A percentile compares a stretch with the other conserved stretches of the same genome.
Conservation (phyloP, 192 early-diverging fungal genomes). For the Coemansia sp. region DNA sequence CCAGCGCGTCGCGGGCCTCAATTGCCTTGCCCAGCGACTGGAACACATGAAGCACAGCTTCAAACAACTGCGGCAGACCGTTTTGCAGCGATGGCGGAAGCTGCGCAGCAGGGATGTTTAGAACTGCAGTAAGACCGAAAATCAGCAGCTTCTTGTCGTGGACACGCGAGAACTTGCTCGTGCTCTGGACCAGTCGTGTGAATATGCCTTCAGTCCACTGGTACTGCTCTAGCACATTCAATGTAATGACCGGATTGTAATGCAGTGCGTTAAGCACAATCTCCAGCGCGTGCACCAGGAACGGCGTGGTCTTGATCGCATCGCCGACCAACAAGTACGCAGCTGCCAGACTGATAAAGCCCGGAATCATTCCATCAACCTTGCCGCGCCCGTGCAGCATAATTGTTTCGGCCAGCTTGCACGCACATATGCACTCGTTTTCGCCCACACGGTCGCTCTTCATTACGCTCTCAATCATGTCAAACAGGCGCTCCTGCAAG, state of each 20-base stretch:
- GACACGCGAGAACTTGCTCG: conserved; percentile 77
- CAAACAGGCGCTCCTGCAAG: conserved; percentile 72
- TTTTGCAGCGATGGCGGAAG: conserved; percentile 70
- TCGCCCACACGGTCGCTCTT: conserved; percentile 74
- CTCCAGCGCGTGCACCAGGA: conserved; percentile 77
- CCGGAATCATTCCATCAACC: conserved; percentile 70
- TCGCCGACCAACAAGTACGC: conserved; percentile 61
- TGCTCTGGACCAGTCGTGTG: conserved; percentile 69
- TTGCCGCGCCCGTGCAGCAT: conserved; percentile 80
- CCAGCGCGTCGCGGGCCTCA: conserved; percentile 49
- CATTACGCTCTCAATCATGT: conserved; percentile 84
- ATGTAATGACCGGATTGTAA: conserved; percentile 80
- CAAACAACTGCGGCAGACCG: conserved; percentile 74
- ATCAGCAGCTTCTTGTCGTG: conserved; percentile 95
- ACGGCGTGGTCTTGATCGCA: conserved; percentile 63
- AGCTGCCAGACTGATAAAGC: conserved; percentile 69
- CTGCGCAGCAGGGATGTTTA: conserved; percentile 68
- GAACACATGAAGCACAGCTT: conserved; percentile 71
- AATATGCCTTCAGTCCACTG: conserved; percentile 77
- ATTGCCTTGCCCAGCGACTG: conserved; percentile 66
- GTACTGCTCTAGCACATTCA: conserved; percentile 76
- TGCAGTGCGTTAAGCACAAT: conserved; percentile 81
- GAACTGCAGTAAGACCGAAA: conserved; percentile 69
- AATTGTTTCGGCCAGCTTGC: conserved; percentile 83
- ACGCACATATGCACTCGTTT: conserved; percentile 76